Evolutionary conservation across 2,329 filamentous ascomycete genomes (phyloP).

Genomic region (Biscogniauxia sp.): DNA sequence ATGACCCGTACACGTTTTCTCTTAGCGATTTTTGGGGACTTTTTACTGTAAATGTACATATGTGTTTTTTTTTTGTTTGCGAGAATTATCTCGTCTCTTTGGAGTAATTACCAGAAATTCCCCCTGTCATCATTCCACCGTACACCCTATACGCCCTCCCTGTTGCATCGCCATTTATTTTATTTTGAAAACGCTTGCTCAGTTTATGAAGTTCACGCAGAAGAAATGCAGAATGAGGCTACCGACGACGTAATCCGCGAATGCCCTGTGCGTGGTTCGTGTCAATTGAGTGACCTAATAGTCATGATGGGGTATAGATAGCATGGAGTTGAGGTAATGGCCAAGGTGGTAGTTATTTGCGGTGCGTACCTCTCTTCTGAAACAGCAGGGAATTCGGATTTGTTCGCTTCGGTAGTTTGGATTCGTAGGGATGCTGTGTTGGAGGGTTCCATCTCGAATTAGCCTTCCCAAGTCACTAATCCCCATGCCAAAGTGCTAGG

Average conservation of each 20-base stretch:
- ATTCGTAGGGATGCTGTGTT: constrained; percentile 71
- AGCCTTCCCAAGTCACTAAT: constrained; percentile 3
- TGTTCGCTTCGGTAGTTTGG: constrained; percentile 84
- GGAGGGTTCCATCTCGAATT: constrained; percentile 3
- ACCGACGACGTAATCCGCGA: constrained; percentile 93
- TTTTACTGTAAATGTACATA: constrained; percentile 12
- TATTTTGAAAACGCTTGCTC: constrained; percentile 29
- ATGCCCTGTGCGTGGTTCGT: constrained; percentile 61
- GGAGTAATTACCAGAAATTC: too few relatives aligned
- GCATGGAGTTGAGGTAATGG: neutral
- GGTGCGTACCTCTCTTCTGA: constrained; percentile 72
- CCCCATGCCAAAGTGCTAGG: neutral
- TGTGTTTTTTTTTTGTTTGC: constrained; percentile 1
- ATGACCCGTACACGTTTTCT: neutral
- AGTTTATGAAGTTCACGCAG: constrained; percentile 99
- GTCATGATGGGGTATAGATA: neutral
- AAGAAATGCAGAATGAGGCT: constrained; percentile 97
- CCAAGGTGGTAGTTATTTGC: neutral
- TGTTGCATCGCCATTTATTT: neutral
- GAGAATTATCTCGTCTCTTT: neutral
- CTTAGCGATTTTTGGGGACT: constrained; percentile 12
- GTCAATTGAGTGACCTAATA: neutral
- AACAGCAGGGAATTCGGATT: constrained; percentile 70
- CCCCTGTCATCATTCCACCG: neutral
- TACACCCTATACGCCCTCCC: neutral